A percentile compares a stretch with the other conserved stretches of the same genome.
Evolutionary conservation across 2,329 filamentous ascomycete species (phyloP).

Genomic region (Epichloe typhina): DNA sequence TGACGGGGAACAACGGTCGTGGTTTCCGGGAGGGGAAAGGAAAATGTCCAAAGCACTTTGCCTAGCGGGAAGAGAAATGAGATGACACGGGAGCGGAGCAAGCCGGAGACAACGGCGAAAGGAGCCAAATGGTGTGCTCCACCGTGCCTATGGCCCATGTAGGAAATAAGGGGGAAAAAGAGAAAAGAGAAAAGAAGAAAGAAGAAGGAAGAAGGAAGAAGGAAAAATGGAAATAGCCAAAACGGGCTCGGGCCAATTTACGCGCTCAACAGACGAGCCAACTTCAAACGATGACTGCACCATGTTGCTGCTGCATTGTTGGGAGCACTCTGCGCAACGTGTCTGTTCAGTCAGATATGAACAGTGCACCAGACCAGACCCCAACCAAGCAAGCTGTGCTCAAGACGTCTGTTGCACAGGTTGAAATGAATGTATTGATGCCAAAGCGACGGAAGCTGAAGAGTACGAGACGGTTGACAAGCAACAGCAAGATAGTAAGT

Average conservation of each 20-base stretch:
- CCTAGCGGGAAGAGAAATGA: slow-evolving; percentile 1
- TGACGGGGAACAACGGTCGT: not conserved
- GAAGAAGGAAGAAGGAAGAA: not conserved
- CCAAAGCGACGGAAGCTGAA: not conserved
- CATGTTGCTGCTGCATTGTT: not conserved
- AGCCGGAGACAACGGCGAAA: not conserved
- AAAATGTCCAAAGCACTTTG: not conserved
- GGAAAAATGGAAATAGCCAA: not conserved
- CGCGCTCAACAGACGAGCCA: not conserved
- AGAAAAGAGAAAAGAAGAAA: not conserved
- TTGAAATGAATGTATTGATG: not conserved
- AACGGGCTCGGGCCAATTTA: not conserved
- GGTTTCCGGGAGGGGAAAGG: not conserved
- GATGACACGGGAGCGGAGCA: not conserved
- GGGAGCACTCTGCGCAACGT: not conserved
- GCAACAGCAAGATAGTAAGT: not conserved
- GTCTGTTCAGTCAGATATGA: not conserved
- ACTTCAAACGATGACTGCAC: not conserved
- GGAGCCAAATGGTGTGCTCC: not conserved
- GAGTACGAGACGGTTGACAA: not conserved
- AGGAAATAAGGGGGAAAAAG: not conserved
- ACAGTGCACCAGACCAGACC: not conserved
- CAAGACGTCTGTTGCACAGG: slow-evolving; percentile 1
- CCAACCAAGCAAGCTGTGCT: not conserved
- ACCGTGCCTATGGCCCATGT: too few relatives aligned